Conservation (phyloP, 1,284 basidiomycete species). For the Ustilago vetiveriae region DNA sequence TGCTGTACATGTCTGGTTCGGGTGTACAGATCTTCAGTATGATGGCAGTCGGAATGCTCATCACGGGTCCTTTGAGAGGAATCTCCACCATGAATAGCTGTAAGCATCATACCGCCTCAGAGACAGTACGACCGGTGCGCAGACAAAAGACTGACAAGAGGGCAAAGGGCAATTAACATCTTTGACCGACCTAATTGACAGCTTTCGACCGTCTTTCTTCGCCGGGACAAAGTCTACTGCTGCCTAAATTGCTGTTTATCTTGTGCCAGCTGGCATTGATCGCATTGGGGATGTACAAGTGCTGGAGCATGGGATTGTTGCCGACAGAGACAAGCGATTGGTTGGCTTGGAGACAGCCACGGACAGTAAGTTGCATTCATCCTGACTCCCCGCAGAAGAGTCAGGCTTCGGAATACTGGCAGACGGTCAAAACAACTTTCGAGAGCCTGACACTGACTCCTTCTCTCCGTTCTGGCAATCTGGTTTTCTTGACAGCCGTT, state of each 20-base stretch:
- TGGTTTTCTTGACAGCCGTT: conserved; percentile 26
- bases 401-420: too few relatives aligned
- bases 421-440: too few relatives aligned
- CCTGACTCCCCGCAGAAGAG: neutral
- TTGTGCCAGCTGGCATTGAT: conserved; percentile 56
- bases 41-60: conserved; percentile 66
- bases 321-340: conserved; percentile 66
- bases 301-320: conserved; percentile 65
- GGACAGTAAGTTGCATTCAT: conserved; percentile 47
- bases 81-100: conserved; percentile 49
- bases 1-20: conserved; percentile 66
- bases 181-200: too few relatives aligned
- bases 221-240: conserved; percentile 50
- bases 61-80: conserved; percentile 57
- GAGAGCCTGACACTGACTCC: too few relatives aligned
- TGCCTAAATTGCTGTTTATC: conserved; percentile 57
- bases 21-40: conserved; percentile 66
- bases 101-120: conserved; percentile 9
- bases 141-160: too few relatives aligned
- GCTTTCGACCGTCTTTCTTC: conserved; percentile 57
- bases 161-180: too few relatives aligned
- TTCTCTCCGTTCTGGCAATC: neutral
- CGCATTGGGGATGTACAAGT: conserved; percentile 63
- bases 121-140: too few relatives aligned
- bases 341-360: conserved; percentile 62